Percentiles rank a stretch among this genome's conserved stretches.
Conservation (phyloP, 371 early-diverging fungal species). For the Mucor circinelloides region DNA sequence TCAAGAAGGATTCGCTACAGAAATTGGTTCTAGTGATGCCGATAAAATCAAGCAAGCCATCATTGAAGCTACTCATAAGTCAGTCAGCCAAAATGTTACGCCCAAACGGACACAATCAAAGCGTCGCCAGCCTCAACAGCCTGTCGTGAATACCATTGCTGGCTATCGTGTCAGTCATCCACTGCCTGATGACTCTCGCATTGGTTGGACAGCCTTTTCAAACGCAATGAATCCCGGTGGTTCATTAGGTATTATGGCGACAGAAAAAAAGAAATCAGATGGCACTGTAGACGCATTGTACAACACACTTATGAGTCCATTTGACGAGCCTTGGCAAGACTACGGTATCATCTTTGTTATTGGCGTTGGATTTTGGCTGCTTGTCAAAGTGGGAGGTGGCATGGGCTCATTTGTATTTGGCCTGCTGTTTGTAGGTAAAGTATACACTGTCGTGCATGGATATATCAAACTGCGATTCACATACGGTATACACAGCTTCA, state of each 20-base stretch:
- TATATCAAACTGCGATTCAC: background rate
- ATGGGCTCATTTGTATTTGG: constrained; percentile 43
- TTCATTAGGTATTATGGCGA: constrained; percentile 13
- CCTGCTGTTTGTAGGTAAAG: constrained; percentile 50
- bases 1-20: constrained; percentile 35
- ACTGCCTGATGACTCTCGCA: constrained; percentile 29
- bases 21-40: constrained; percentile 30
- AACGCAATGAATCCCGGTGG: constrained; percentile 29
- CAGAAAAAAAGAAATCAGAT: constrained; percentile 11
- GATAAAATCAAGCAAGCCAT: constrained; percentile 26
- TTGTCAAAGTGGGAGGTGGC: constrained; percentile 46
- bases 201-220: constrained; percentile 42
- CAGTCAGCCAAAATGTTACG: background rate
- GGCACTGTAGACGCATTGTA: background rate
- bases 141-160: constrained; percentile 22
- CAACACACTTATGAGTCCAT: background rate
- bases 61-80: constrained; percentile 25
- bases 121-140: background rate
- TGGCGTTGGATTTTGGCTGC: constrained; percentile 33
- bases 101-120: background rate
- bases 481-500: constrained; percentile 40
- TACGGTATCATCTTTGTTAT: constrained; percentile 36
- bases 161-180: constrained; percentile 28
- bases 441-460: background rate
- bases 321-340: constrained; percentile 41